Conservation (phyloP, 2,329 filamentous ascomycete genomes). For the Apiospora phragmitis region DNA sequence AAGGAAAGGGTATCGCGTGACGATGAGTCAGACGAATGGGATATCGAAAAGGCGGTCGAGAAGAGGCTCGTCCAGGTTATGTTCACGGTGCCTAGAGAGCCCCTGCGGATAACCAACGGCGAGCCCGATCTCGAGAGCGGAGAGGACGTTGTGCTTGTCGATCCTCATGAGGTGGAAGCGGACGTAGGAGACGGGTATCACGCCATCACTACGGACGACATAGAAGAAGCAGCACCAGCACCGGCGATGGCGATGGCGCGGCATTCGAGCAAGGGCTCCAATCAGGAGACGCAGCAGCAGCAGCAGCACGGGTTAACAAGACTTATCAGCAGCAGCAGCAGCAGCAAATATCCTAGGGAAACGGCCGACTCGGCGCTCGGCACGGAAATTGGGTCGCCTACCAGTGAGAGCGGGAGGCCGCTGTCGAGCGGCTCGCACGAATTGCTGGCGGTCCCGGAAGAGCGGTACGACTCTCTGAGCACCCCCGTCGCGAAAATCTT, state of each 20-base stretch:
- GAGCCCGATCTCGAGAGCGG: conserved; percentile 52
- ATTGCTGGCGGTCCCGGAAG: neutral
- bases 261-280: neutral
- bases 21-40: conserved; percentile 70
- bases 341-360: conserved; percentile 13
- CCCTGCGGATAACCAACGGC: conserved; percentile 85
- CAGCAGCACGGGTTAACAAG: neutral
- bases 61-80: conserved; percentile 76
- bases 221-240: neutral
- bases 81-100: conserved; percentile 90
- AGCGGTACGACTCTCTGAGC: neutral
- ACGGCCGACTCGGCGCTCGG: conserved; percentile 14
- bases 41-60: conserved; percentile 73
- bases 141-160: conserved; percentile 43
- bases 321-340: conserved; percentile 6
- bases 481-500: conserved; percentile 17
- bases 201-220: neutral
- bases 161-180: conserved; percentile 32
- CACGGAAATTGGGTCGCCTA: conserved; percentile 23
- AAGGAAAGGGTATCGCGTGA: conserved; percentile 13
- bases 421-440: neutral
- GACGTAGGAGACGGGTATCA: conserved; percentile 11
- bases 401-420: neutral
- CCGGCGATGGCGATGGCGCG: neutral
- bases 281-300: neutral